Evolutionary conservation across 2,329 filamentous ascomycete genomes (phyloP).

Genomic region (Aspergillus uvarum): DNA sequence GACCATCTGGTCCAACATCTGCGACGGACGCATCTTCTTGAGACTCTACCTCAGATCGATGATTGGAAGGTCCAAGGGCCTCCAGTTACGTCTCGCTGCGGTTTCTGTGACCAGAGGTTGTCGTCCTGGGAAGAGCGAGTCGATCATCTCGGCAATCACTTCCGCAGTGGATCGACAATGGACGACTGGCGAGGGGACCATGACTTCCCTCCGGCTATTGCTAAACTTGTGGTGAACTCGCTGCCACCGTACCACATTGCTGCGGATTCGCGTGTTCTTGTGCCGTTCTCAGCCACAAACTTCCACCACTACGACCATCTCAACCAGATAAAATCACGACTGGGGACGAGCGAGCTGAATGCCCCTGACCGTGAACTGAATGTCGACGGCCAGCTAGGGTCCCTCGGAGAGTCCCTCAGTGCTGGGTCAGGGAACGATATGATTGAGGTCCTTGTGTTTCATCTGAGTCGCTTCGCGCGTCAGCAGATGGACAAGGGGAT

Average conservation of each 20-base stretch:
- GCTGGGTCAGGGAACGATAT: neutral
- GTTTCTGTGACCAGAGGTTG: conserved; percentile 12
- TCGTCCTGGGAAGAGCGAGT: conserved; percentile 6
- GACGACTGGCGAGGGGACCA: conserved; percentile 18
- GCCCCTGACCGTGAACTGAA: neutral
- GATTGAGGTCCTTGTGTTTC: conserved; percentile 13
- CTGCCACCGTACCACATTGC: conserved; percentile 22
- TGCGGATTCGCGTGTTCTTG: conserved; percentile 15
- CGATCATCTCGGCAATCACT: conserved; percentile 13
- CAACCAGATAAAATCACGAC: conserved; percentile 13
- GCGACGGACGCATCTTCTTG: conserved; percentile 2
- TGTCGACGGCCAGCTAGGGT: neutral
- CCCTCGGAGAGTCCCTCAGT: neutral
- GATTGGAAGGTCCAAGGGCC: conserved; percentile 13
- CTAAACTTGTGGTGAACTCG: conserved; percentile 16
- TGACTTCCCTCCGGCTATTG: conserved; percentile 17
- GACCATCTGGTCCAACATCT: conserved; percentile 17
- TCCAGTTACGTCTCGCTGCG: conserved; percentile 12
- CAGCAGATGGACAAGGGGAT: conserved; percentile 21
- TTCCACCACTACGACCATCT: conserved; percentile 14
- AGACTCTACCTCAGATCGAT: conserved; percentile 10
- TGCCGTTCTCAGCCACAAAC: conserved; percentile 20
- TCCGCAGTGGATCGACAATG: conserved; percentile 16
- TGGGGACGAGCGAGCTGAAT: neutral
- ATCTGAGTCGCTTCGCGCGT: conserved; percentile 19